Conservation (phyloP, 1,284 basidiomycete genomes). For the Apiotrichum gamsii region DNA sequence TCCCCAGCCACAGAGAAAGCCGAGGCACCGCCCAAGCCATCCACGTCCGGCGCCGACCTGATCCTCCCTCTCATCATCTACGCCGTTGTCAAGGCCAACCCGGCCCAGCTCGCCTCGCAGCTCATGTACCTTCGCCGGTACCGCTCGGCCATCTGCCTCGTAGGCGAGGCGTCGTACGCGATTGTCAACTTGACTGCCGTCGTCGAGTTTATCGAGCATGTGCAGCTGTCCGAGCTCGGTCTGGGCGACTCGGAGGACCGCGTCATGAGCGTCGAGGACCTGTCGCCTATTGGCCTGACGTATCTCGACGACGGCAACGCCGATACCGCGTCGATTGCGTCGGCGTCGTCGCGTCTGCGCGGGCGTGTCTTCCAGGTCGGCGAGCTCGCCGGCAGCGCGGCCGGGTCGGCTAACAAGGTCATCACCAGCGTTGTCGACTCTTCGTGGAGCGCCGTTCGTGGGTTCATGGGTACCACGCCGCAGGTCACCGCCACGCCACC, state of each 20-base stretch:
- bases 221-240: conserved; percentile 75
- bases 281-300: conserved; percentile 65
- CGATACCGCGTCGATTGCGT: conserved; percentile 40
- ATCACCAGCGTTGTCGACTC: conserved; percentile 76
- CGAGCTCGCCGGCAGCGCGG: conserved; percentile 56
- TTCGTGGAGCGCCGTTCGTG: conserved; percentile 69
- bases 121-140: conserved; percentile 82
- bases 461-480: conserved; percentile 49
- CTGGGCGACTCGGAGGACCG: conserved; percentile 59
- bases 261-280: conserved; percentile 62
- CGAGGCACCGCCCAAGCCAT: conserved; percentile 8
- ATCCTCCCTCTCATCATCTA: conserved; percentile 78
- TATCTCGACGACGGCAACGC: conserved; percentile 38
- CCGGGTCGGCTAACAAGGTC: conserved; percentile 74
- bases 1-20: conserved; percentile 16
- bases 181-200: conserved; percentile 89
- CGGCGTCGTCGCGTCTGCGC: conserved; percentile 48
- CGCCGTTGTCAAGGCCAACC: conserved; percentile 83
- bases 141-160: conserved; percentile 59
- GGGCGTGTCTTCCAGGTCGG: conserved; percentile 69
- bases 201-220: conserved; percentile 82
- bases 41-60: conserved; percentile 46
- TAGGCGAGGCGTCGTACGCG: conserved; percentile 84
- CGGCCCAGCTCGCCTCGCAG: conserved; percentile 73
- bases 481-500: conserved; percentile 6